These are phyloP conservation scores for Mycena metata DNA, from an alignment of 768 basidiomycete species.

Conservation along the genomic window DNA sequence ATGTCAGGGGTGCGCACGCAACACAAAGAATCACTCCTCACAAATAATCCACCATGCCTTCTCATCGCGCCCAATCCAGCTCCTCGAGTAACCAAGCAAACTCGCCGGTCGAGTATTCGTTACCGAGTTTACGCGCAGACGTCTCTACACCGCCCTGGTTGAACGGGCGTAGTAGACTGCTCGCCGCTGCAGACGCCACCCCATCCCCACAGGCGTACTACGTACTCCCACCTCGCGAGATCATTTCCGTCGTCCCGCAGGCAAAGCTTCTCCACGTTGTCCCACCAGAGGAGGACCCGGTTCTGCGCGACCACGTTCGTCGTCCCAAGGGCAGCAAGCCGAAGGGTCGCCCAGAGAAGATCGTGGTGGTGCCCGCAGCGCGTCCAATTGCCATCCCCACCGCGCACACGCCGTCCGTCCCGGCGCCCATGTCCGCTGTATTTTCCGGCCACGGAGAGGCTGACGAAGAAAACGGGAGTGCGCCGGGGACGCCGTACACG, in stretches of 20 bases:
- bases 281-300: constrained; percentile 3
- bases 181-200: neutral
- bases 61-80: neutral
- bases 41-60: neutral
- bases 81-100: constrained; percentile 6
- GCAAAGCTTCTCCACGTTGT: constrained; percentile 17
- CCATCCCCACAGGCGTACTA: neutral
- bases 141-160: constrained; percentile 11
- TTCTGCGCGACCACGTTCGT: constrained; percentile 7
- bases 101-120: constrained; percentile 14
- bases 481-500: constrained; percentile 5
- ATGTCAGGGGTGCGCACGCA: too few relatives aligned
- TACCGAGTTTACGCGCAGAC: neutral
- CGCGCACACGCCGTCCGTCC: constrained; percentile 14
- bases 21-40: neutral
- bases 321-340: neutral
- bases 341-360: constrained; percentile 8
- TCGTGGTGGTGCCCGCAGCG: constrained; percentile 9
- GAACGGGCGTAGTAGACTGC: neutral
- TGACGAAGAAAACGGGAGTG: neutral
- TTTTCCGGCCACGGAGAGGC: neutral
- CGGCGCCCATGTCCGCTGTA: constrained; percentile 11
- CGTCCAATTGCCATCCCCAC: constrained; percentile 20
- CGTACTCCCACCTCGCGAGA: neutral
- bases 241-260: constrained; percentile 21